These are phyloP conservation scores for Vigna radiata DNA, from an alignment of 306 rosid genomes.

Conservation along the genomic window DNA sequence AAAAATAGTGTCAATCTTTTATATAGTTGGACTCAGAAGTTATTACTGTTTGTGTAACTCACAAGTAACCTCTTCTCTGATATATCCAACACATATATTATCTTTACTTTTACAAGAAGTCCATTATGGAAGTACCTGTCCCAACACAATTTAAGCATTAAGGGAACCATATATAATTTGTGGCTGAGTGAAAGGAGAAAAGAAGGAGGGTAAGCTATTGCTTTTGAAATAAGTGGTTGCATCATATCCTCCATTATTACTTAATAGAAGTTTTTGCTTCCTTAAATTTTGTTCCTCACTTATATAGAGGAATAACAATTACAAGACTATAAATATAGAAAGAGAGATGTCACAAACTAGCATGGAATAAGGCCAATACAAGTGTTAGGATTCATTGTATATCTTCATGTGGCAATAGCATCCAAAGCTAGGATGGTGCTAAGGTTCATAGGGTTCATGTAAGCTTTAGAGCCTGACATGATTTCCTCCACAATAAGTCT, in stretches of 20 bases:
- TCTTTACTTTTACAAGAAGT: too few species aligned
- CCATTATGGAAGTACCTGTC: too few species aligned
- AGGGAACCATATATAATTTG: too few species aligned
- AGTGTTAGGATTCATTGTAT: background rate
- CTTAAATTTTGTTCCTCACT: background rate
- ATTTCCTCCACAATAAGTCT: slow-evolving; percentile 52
- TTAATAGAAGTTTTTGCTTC: background rate
- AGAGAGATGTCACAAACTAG: background rate
- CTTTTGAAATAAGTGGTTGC: background rate
- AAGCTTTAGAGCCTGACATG: slow-evolving; percentile 52
- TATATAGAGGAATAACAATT: background rate
- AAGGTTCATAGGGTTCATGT: slow-evolving; percentile 56
- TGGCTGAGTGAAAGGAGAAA: too few species aligned
- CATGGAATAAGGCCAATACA: background rate
- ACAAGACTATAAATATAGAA: background rate
- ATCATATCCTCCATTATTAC: background rate
- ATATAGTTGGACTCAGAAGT: too few species aligned
- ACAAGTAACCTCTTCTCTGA: too few species aligned
- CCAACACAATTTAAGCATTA: too few species aligned
- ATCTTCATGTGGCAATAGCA: background rate
- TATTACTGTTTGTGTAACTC: too few species aligned
- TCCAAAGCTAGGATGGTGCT: slow-evolving; percentile 63
- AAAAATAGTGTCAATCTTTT: too few species aligned
- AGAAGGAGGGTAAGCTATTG: too few species aligned
- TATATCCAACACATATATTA: too few species aligned